phyloP scores from a whole-genome alignment of 495 filamentous ascomycete genomes.

The Hypoxylon rickii region DNA sequence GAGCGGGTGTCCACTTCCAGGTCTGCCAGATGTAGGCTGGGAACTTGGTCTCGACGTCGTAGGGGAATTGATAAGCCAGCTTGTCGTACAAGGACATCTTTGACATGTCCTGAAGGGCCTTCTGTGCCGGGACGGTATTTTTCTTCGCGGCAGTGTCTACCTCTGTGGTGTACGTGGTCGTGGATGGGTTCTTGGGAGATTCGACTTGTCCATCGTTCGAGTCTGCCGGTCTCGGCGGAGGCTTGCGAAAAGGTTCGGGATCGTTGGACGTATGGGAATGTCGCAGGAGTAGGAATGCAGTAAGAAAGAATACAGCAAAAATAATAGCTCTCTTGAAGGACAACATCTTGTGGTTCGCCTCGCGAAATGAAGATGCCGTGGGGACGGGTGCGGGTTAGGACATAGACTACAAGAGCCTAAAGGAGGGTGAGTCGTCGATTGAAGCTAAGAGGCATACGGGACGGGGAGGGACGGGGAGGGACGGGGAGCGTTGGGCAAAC shows the following conservation, averaged over 20 bases:
- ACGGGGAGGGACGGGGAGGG: not conserved
- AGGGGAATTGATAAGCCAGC: constrained; percentile 90
- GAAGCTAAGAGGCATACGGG: constrained; percentile 20
- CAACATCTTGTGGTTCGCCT: constrained; percentile 47
- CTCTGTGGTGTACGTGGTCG: constrained; percentile 27
- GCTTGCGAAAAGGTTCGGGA: constrained; percentile 40
- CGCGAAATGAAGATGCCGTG: constrained; percentile 1
- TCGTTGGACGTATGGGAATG: constrained; percentile 55
- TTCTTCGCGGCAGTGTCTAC: constrained; percentile 16
- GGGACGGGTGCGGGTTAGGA: not conserved
- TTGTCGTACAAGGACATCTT: constrained; percentile 77
- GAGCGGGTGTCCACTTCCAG: constrained; percentile 88
- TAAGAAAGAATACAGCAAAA: constrained; percentile 67
- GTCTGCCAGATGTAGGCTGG: constrained; percentile 99
- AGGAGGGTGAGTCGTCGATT: constrained; percentile 4
- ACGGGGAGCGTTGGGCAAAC: not conserved
- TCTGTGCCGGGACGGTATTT: constrained; percentile 43
- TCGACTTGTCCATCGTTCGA: constrained; percentile 26
- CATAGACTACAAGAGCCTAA: constrained; percentile 10
- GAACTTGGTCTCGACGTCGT: constrained; percentile 84
- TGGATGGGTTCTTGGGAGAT: constrained; percentile 33
- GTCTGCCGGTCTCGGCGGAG: constrained; percentile 43
- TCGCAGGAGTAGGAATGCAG: constrained; percentile 71
- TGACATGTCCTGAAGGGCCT: constrained; percentile 56
- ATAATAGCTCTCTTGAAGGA: constrained; percentile 76